These are phyloP conservation scores for Trifolium fragiferum DNA, from an alignment of 306 rosid genomes.

Conservation along the genomic window DNA sequence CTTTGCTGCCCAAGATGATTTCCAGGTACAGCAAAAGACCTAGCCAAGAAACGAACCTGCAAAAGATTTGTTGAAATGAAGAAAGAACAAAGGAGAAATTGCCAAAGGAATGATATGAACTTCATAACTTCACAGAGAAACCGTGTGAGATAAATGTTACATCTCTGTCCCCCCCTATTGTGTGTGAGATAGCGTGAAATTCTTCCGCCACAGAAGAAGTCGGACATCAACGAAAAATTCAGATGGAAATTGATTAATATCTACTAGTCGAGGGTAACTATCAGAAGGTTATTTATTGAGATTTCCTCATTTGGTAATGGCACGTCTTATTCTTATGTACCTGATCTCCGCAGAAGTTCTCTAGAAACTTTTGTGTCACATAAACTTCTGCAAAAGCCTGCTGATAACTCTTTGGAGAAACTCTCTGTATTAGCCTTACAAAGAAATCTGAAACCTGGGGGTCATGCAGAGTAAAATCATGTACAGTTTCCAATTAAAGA, in stretches of 20 bases:
- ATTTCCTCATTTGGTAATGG: conserved; percentile 31
- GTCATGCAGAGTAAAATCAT: conserved; percentile 24
- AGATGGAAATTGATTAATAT: conserved; percentile 8
- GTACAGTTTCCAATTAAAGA: conserved; percentile 20
- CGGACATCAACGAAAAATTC: conserved; percentile 5
- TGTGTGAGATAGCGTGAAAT: background rate
- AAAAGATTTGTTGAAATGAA: conserved; percentile 37
- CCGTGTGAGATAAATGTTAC: conserved; percentile 10
- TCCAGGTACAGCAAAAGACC: conserved; percentile 92
- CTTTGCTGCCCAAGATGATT: conserved; percentile 97
- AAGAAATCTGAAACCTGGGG: conserved; percentile 88
- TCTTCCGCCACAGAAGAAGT: conserved; percentile 9
- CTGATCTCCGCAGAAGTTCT: conserved; percentile 96
- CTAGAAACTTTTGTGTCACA: conserved; percentile 84
- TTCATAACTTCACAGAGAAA: conserved; percentile 28
- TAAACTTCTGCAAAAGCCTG: conserved; percentile 88
- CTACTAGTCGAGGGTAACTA: background rate
- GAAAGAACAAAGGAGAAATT: conserved; percentile 31
- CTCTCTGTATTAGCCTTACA: conserved; percentile 89
- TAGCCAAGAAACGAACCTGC: conserved; percentile 96
- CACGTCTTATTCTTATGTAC: conserved; percentile 48
- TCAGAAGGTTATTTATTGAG: background rate
- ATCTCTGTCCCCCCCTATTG: background rate
- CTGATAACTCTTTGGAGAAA: conserved; percentile 95
- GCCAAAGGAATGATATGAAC: conserved; percentile 20